Percentiles rank a stretch among this genome's conserved stretches.
These are phyloP conservation scores for Colletotrichum agaves DNA, from an alignment of 2,329 filamentous ascomycete species.

Conservation along the genomic window DNA sequence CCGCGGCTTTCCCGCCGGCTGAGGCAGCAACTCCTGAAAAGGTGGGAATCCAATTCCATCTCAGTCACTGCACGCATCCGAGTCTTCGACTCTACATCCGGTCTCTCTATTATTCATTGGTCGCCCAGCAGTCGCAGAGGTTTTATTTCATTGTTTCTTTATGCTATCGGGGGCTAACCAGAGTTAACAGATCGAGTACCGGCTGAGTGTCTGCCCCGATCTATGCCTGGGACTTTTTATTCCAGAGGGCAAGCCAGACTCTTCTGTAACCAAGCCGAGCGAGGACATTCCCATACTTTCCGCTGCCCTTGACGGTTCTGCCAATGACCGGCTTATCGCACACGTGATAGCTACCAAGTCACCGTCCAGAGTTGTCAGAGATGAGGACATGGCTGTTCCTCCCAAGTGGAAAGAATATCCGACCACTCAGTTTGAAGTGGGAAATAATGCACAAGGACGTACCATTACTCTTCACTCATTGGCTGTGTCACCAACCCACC, in stretches of 20 bases:
- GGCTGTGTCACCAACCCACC: conserved; percentile 42
- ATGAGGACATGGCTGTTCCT: conserved; percentile 45
- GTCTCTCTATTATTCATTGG: no score
- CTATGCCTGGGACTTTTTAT: conserved; percentile 44
- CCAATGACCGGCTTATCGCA: conserved; percentile 40
- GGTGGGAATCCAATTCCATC: conserved; percentile 37
- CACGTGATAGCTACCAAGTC: conserved; percentile 45
- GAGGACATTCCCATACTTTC: conserved; percentile 30
- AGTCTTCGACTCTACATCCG: no score
- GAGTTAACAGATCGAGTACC: conserved; percentile 44
- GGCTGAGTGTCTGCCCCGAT: conserved; percentile 43
- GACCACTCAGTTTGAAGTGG: conserved; percentile 33
- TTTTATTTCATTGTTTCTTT: no score
- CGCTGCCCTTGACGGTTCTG: background rate
- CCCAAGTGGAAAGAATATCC: conserved; percentile 41
- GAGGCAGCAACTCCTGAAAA: conserved; percentile 45
- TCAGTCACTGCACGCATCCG: no score
- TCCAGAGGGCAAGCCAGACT: background rate
- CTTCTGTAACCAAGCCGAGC: conserved; percentile 2
- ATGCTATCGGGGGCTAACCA: no score
- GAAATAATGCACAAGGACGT: conserved; percentile 41
- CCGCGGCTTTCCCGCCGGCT: conserved; percentile 44
- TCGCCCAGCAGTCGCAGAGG: no score
- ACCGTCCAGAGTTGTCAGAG: conserved; percentile 36
- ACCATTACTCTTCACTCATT: conserved; percentile 46